Base-by-base conservation (phyloP, 805 yeast genomes). In the Barnettozyma botsteinii region DNA sequence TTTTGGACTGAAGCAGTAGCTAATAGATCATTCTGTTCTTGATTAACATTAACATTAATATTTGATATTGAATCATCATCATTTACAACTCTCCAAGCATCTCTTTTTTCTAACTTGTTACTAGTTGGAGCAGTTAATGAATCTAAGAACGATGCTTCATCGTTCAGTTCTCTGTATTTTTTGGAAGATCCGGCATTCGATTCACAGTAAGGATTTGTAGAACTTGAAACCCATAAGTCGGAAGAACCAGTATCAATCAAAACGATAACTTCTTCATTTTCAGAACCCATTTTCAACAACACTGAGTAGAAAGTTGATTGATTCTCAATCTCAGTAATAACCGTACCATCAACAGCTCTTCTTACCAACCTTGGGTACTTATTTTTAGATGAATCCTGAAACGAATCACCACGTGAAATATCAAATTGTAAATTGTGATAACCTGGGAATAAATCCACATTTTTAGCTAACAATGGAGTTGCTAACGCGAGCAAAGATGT, bases 191-290 rank as follows among this genome's bases (percentile, higher is more conserved):
- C 43, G 4, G n/a, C n/a, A n/a, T n/a, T n/a, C n/a, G 56, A 43
- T 4, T 51, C 33, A 51, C 79, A 73, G 41, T 65, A 70, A 3
- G 80, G 71, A 50, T 76, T 77, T 31, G 61, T 51, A 2, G 70
- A 55, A 21, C 69, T 64, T 43, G 73, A 66, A 18, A 81, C 75
- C 85, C 86, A 81, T 18, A 84, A 60, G 56, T 83, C 91, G 0
- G 85, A 72, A 0, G 88, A 81, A 3, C 91, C 93, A 1, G 89
- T 83, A 52, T 83, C 93, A n/a, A 83, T 55, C 28, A 79, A 56
- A 9, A 81, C 76, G 9, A 65, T 65, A 6, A 81, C 64, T n/a
- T 63, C 57, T 50, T 81, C 81, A 1, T 65, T 53, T 1, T 79
- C 72, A 0, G 85, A 73, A 4, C 93, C 91, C 17, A 83, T 55